Evolutionary conservation across 257 asterid species (phyloP).

Genomic region (Primulina tabacum): DNA sequence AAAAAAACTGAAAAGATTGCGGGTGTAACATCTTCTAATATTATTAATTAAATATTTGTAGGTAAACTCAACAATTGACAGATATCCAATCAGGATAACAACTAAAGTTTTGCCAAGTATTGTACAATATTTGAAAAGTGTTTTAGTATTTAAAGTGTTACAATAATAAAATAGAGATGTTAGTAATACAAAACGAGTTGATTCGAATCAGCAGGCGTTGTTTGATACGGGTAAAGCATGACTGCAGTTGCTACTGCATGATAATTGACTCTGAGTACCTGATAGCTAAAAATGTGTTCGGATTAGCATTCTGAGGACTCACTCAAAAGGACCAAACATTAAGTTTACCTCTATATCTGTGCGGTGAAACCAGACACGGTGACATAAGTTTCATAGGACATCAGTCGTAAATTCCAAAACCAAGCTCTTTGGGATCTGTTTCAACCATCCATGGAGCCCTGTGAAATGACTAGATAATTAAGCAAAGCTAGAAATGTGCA

Average conservation of each 20-base stretch:
- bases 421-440: conserved; percentile 80
- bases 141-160: not conserved
- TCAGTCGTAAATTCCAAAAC: conserved; percentile 73
- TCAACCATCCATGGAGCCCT: conserved; percentile 99
- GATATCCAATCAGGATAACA: not conserved
- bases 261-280: too few relatives aligned
- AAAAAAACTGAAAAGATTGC: too few relatives aligned
- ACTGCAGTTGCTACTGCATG: not conserved
- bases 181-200: not conserved
- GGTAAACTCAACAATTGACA: not conserved
- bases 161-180: not conserved
- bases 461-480: conserved; percentile 6
- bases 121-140: not conserved
- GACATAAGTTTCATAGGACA: not conserved
- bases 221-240: not conserved
- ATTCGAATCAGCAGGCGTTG: not conserved
- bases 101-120: not conserved
- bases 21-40: not conserved
- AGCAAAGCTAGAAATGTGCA: not conserved
- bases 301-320: not conserved
- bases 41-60: too few relatives aligned
- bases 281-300: not conserved
- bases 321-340: not conserved
- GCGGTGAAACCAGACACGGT: not conserved
- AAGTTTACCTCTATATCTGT: not conserved